Evolutionary conservation across 2,329 filamentous ascomycete species (phyloP), one percentile per base, ranked within the genome.

Genomic region (Aspergillus niger): DNA sequence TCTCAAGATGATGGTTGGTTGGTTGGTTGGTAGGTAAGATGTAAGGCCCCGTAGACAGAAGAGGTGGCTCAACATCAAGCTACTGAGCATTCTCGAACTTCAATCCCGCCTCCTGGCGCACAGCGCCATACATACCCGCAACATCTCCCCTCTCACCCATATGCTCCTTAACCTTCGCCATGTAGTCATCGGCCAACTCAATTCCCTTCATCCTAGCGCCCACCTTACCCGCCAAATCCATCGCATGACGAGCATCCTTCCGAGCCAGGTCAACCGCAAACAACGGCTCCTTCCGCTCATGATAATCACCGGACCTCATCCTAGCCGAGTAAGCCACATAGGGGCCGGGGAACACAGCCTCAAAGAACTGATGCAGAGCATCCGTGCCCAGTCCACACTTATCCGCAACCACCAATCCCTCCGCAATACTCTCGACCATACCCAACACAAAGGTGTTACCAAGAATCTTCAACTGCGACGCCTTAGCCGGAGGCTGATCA

Each of bases 111-210:
- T 91, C 87, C 75, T 87, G 77, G 68, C 91, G 83, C 59, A 89
- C 87, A 2, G 87, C 88, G 1, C 91, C 91, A 74, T 94, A 94
- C 17, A 94, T 89, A 5, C 86, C 86, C 3, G 89, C 87, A 69
- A 93, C 85, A 72, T 95, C 91, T 0, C 90, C 90, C 41, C 32
- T 32, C 6, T 8, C n/a, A 15, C 53, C 59, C 59, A 51, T 59
- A 8, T 54, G 13, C 38, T 57, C 52, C 24, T 61, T 39, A 2
- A 59, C 56, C 39, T 22, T 24, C 11, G 24, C 56, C 59, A 62
- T 22, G 20, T 58, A 58, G 17, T 3, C 10, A 41, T 64, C 59
- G 5, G 54, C 59, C 32, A 54, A 38, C 13, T 36, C 49, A 10
- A 57, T 22, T 0, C 44, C 44, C 13, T 17, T 48, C 55, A 57